These are phyloP conservation scores for Blastocystis sp. DNA, from an alignment of 352 stramenopile genomes.

Conservation along the genomic window DNA sequence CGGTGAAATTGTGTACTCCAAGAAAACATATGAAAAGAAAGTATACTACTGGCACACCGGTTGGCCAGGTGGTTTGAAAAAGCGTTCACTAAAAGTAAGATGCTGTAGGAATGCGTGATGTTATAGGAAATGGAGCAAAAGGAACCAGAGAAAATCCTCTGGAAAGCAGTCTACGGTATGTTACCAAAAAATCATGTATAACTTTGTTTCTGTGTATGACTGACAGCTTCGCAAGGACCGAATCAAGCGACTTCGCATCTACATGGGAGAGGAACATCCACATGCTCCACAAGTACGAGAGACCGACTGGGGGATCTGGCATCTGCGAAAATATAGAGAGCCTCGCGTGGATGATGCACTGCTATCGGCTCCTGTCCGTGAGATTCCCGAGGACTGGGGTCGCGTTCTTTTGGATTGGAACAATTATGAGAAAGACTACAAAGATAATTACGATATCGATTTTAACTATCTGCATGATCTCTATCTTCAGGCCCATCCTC, in stretches of 20 bases:
- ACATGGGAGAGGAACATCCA: constrained; percentile 43
- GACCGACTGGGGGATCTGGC: constrained; percentile 14
- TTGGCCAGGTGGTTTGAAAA: constrained; percentile 58
- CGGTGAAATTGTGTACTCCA: constrained; percentile 46
- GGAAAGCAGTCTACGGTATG: constrained; percentile 61
- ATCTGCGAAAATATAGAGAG: not conserved
- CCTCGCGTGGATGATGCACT: constrained; percentile 21
- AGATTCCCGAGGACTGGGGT: constrained; percentile 61
- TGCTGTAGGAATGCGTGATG: not conserved
- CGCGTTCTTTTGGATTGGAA: constrained; percentile 49
- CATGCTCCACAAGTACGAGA: constrained; percentile 60
- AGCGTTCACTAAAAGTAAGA: constrained; percentile 26
- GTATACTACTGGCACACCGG: constrained; percentile 60
- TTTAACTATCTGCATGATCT: constrained; percentile 58
- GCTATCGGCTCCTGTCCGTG: not conserved
- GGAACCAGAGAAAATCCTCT: constrained; percentile 46
- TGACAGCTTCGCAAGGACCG: constrained; percentile 29
- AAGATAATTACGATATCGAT: constrained; percentile 48
- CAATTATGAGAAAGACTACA: constrained; percentile 61
- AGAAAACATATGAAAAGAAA: constrained; percentile 63
- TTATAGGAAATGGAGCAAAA: constrained; percentile 50
- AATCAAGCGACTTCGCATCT: constrained; percentile 54
- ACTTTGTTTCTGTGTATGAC: not conserved
- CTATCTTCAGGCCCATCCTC: constrained; percentile 46
- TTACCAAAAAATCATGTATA: constrained; percentile 46